A percentile compares a stretch with the other conserved stretches of the same genome.
These are phyloP conservation scores for Calonectria leucothoes DNA, from an alignment of 2,329 filamentous ascomycete species.

Conservation along the genomic window DNA sequence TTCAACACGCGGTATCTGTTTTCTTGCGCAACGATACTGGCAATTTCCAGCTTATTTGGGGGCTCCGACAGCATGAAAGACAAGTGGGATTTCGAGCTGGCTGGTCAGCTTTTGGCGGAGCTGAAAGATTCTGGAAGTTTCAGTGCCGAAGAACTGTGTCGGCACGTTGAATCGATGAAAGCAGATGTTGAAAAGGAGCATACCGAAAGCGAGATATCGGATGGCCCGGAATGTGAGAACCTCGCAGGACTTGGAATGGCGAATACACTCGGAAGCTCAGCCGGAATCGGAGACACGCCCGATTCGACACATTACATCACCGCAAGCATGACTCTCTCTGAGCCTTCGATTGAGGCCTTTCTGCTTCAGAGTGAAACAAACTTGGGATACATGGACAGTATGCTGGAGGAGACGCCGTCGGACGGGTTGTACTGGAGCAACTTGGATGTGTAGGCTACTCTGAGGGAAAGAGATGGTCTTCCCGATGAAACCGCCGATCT, in stretches of 20 bases:
- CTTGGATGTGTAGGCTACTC: neutral
- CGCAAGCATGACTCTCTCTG: neutral
- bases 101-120: constrained; percentile 3
- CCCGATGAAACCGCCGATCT: neutral
- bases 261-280: neutral
- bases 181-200: neutral
- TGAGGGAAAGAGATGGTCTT: neutral
- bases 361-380: neutral
- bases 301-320: neutral
- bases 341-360: neutral
- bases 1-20: neutral
- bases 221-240: neutral
- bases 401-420: neutral
- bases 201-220: neutral
- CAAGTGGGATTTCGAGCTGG: constrained; percentile 3
- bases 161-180: neutral
- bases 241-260: neutral
- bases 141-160: neutral
- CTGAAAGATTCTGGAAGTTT: constrained; percentile 6
- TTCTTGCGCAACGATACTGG: neutral
- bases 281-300: neutral
- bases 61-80: neutral
- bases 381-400: neutral
- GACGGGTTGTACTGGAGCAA: neutral
- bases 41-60: neutral